Conservation (phyloP, 2,329 filamentous ascomycete genomes). For the Colletotrichum sp. region DNA sequence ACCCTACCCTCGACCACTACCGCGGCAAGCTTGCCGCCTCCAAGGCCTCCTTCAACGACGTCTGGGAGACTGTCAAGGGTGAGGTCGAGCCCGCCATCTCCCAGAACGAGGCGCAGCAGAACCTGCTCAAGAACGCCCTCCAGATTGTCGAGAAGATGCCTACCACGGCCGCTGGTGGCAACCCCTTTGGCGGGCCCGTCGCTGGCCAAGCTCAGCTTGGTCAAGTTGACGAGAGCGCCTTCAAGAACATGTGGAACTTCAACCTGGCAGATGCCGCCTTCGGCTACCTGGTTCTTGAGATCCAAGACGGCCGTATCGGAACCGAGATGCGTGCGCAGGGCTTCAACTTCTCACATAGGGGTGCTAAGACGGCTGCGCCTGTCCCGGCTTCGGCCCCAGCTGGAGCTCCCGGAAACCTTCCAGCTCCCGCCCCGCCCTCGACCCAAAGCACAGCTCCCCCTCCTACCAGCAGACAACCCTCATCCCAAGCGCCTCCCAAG, state of each 20-base stretch:
- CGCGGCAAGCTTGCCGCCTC: slow-evolving; percentile 97
- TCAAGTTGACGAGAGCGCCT: slow-evolving; percentile 96
- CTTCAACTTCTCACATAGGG: slow-evolving; percentile 98
- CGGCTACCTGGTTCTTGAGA: slow-evolving; percentile 91
- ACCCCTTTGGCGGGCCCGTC: slow-evolving; percentile 90
- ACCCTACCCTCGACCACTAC: slow-evolving; percentile 97
- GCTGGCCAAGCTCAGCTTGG: slow-evolving; percentile 75
- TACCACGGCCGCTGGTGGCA: slow-evolving; percentile 89
- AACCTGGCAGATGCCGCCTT: slow-evolving; percentile 97
- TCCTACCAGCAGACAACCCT: slow-evolving; percentile 37
- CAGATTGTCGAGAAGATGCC: slow-evolving; percentile 99
- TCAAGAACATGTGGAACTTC: slow-evolving; percentile 99
- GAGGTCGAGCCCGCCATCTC: slow-evolving; percentile 95
- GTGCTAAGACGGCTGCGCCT: slow-evolving; percentile 68
- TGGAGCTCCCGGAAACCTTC: slow-evolving; percentile 33
- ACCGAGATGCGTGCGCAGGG: slow-evolving; percentile 99
- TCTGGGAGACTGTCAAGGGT: slow-evolving; percentile 97
- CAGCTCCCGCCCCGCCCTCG: slow-evolving; percentile 39
- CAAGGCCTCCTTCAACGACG: slow-evolving; percentile 98
- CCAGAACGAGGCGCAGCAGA: slow-evolving; percentile 93
- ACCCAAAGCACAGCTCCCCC: slow-evolving; percentile 37
- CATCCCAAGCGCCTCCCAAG: slow-evolving; percentile 43
- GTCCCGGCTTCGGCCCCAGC: slow-evolving; percentile 37
- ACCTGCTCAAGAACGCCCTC: slow-evolving; percentile 86
- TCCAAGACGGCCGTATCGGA: slow-evolving; percentile 93